Base-by-base conservation (phyloP, 148 eudicot species). In the Talinum fruticosum region DNA sequence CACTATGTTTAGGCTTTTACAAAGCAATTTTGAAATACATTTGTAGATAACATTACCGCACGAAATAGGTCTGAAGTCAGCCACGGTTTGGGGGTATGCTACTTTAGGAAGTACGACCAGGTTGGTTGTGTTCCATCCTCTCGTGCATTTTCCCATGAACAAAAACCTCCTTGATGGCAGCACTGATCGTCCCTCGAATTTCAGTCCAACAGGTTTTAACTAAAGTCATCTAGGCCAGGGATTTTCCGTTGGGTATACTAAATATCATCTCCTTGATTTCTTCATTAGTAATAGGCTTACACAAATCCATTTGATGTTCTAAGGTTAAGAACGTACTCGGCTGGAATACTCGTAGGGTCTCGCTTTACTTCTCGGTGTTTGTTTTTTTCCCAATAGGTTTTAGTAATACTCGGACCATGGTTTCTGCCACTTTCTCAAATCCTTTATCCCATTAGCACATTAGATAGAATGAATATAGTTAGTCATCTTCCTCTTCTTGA, bases 301-400 rank as follows among this genome's bases (percentile, higher is more conserved):
- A 47, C 1, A 47, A 3, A 10, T 8, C 14, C 0, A 47, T 0
- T 10, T 47, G 14, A 3, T 15, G 1, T 1, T 12, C 53, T n/a
- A 3, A 38, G 6, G 1, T 6, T 38, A 10, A 38, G 44, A 3
- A 38, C 44, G 6, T 6, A 10, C 53, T 16, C 2, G 16, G 0
- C 14, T 3, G 0, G 0, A 47, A 8, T 3, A 47, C 13, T 0
- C n/a, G 12, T 3, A 2, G 12, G 1, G 2, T 14, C 3, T n/a
- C 2, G 3, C 2, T 8, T 12, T 10, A 0, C 0, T 15, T 0
- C 18, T 10, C 0, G 3, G 0, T 4, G 3, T 15, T 3, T 15
- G 10, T 10, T 10, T 10, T 3, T 47, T 3, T 0, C 53, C 53
- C 14, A 47, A 38, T 8, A 38, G 4, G 8, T 12, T 10, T 15